phyloP scores from a whole-genome alignment of 169 alveolate genomes.

The Perkinsus marinus region DNA sequence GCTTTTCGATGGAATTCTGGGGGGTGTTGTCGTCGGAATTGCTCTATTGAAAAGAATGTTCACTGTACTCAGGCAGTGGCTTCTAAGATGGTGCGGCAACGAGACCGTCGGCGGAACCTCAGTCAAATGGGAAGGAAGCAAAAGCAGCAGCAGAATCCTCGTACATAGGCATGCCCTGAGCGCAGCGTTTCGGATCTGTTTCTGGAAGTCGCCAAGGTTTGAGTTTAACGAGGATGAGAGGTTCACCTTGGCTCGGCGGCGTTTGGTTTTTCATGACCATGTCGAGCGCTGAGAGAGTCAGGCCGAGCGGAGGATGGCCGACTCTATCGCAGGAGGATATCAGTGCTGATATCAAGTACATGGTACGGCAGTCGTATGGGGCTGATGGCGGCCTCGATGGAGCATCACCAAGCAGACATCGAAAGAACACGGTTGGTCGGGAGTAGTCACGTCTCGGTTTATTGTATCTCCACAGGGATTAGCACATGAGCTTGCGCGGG shows the following conservation, averaged over 20 bases:
- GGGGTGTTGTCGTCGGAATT: too few relatives aligned
- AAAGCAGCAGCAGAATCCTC: not conserved
- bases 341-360: not conserved
- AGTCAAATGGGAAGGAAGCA: not conserved
- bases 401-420: not conserved
- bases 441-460: not conserved
- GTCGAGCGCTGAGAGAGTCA: not conserved
- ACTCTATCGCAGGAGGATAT: not conserved
- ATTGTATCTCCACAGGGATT: not conserved
- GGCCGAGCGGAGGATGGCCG: not conserved
- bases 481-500: not conserved
- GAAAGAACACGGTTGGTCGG: not conserved
- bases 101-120: not conserved
- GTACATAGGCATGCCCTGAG: not conserved
- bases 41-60: not conserved
- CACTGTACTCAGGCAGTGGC: not conserved
- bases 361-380: not conserved
- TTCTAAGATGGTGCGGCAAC: not conserved
- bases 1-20: too few relatives aligned
- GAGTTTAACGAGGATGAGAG: too few relatives aligned
- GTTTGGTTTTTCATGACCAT: not conserved
- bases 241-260: too few relatives aligned
- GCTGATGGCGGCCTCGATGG: not conserved
- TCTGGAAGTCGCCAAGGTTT: not conserved
- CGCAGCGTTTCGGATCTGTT: not conserved